phyloP scores from a whole-genome alignment of 768 basidiomycete species.

The Fomitopsis pulvina region DNA sequence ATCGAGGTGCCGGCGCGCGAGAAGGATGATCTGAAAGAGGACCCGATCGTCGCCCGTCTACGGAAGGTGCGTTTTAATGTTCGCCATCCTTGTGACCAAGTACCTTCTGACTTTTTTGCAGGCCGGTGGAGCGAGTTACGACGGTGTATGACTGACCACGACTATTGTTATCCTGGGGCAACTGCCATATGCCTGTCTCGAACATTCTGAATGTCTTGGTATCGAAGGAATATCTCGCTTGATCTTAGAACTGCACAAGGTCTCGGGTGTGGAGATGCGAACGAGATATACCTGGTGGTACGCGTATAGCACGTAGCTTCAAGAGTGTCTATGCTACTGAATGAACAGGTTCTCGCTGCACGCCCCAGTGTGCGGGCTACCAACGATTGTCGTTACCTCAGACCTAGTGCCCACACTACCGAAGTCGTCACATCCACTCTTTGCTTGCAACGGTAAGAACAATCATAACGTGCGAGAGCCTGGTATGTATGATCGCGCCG shows the following conservation, averaged over 20 bases:
- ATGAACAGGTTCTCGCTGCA: no score
- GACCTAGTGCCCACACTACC: no score
- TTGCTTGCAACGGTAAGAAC: no score
- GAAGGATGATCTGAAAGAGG: slow-evolving; percentile 81
- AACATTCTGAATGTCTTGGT: not conserved
- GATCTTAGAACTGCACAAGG: not conserved
- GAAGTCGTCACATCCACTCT: no score
- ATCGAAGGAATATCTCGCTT: not conserved
- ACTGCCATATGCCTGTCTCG: not conserved
- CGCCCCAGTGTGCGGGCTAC: no score
- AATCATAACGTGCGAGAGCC: no score
- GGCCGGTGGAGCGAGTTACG: slow-evolving; percentile 88
- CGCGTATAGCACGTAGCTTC: no score
- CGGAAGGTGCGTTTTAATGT: slow-evolving; percentile 55
- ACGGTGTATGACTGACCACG: slow-evolving; percentile 51
- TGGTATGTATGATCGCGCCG: no score
- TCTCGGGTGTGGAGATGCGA: no score
- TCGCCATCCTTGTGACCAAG: slow-evolving; percentile 15
- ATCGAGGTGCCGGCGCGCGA: slow-evolving; percentile 86
- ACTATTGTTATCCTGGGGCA: not conserved
- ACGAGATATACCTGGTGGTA: no score
- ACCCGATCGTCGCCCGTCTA: slow-evolving; percentile 73
- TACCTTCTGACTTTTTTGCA: slow-evolving; percentile 22
- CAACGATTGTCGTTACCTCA: no score
- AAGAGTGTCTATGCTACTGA: no score